These are phyloP conservation scores for Neurospora pannonica DNA, from an alignment of 495 filamentous ascomycete species.

Conservation along the genomic window DNA sequence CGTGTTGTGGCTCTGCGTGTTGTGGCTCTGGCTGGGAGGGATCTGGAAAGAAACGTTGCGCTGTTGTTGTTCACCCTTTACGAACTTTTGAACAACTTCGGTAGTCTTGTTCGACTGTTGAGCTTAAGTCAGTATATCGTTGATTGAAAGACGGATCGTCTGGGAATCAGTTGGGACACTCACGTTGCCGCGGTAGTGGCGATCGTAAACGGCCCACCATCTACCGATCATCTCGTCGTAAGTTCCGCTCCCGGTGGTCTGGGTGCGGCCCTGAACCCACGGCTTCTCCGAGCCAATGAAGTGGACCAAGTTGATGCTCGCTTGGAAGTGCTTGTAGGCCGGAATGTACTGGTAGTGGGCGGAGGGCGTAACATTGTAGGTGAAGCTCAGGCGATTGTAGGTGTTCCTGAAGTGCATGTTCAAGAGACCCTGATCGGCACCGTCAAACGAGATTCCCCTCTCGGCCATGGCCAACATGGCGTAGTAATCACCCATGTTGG, in stretches of 20 bases:
- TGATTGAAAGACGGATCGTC: neutral
- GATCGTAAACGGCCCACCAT: slow-evolving; percentile 92
- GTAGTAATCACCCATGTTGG: slow-evolving; percentile 80
- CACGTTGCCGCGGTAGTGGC: slow-evolving; percentile 58
- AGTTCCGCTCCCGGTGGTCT: slow-evolving; percentile 45
- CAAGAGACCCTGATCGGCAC: slow-evolving; percentile 90
- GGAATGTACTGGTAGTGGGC: slow-evolving; percentile 93
- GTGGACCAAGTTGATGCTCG: slow-evolving; percentile 77
- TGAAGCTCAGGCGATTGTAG: slow-evolving; percentile 85
- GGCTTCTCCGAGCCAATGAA: slow-evolving; percentile 91
- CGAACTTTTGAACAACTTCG: slow-evolving; percentile 41
- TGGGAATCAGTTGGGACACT: neutral
- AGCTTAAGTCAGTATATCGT: slow-evolving; percentile 7
- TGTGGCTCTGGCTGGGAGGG: slow-evolving; percentile 14
- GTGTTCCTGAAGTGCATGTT: slow-evolving; percentile 82
- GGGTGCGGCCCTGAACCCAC: slow-evolving; percentile 63
- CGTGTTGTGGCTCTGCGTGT: slow-evolving; percentile 19
- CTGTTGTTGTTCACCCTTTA: slow-evolving; percentile 43
- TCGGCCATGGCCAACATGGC: slow-evolving; percentile 75
- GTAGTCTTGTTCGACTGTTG: slow-evolving; percentile 6
- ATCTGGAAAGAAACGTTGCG: neutral
- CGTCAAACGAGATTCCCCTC: slow-evolving; percentile 87
- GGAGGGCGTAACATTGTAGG: slow-evolving; percentile 92
- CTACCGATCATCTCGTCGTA: slow-evolving; percentile 70
- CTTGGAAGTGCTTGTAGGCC: slow-evolving; percentile 86